Evolutionary conservation across 176 grass and related monocot species (phyloP), one percentile per base, ranked within the genome.

Genomic region (Avena insularis): DNA sequence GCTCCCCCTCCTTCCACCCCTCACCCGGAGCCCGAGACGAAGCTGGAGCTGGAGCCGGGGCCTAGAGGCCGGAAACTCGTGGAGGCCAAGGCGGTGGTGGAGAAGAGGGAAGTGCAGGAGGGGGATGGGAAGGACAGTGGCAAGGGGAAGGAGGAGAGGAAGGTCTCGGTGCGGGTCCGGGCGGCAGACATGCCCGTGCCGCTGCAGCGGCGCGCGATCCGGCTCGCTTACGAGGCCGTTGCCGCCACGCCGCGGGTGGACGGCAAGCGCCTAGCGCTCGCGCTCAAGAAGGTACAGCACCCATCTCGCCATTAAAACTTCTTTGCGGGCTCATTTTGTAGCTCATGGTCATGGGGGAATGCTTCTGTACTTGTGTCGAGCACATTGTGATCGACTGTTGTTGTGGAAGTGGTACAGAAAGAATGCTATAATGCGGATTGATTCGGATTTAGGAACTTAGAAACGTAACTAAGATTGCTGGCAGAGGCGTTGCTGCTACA

Each of bases 211-310:
- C 87, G 88, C 23, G 95, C 95, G 25, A 84, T 98, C 73, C 60
- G 88, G 43, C 94, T 94, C 83, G 91, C 93, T 15, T 77, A 86
- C 35, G 93, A 95, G 40, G 86, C 85, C 86, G 59, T 95, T 54
- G 83, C 72, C 59, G 83, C 95, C 43, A 92, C 90, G 91, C 91
- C 91, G 69, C 89, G 91, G 61, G 49, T 91, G 35, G 93, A 95
- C 23, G 95, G 90, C 91, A 98, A 98, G 90, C 87, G 88, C 55
- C 93, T 98, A 25, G 93, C 95, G 17, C 87, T 98, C 25, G 93
- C 90, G 66, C 92, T 98, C 55, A 98, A 98, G 86, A 93, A 95
- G 95, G 93, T 95, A 92, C 40, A 47, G 0, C 15, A 13, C 11
- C 45, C 65, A 60, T 61, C 82, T 45, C 1, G 15, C 61, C 25